phyloP scores from a whole-genome alignment of 2,329 filamentous ascomycete genomes.

The Exutisphaerella laricina region DNA sequence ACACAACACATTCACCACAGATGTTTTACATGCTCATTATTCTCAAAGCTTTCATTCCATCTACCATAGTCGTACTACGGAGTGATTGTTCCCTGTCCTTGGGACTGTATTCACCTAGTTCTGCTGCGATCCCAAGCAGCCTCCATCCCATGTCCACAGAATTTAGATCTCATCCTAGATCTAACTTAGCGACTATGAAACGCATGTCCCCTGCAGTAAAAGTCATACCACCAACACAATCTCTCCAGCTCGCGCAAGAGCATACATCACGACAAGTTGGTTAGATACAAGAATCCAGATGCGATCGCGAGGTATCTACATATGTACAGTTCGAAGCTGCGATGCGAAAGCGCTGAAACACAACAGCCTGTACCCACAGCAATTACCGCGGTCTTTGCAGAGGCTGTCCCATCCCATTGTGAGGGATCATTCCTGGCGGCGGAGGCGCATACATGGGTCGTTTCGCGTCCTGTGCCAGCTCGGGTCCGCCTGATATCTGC shows the following conservation, averaged over 20 bases:
- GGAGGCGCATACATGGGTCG: slow-evolving; percentile 50
- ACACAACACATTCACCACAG: neutral
- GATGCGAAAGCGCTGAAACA: no score
- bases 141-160: neutral
- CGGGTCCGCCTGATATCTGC: slow-evolving; percentile 52
- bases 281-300: neutral
- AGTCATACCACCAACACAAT: neutral
- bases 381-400: slow-evolving; percentile 16
- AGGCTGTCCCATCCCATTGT: slow-evolving; percentile 41
- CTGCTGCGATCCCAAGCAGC: neutral
- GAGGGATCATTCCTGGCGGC: slow-evolving; percentile 30
- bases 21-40: no score
- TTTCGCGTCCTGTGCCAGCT: slow-evolving; percentile 49
- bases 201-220: slow-evolving; percentile 4
- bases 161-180: neutral
- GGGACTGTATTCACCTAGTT: neutral
- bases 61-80: slow-evolving; percentile 2
- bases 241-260: slow-evolving; percentile 1
- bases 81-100: neutral
- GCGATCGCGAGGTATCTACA: slow-evolving; percentile 15
- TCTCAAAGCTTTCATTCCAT: neutral
- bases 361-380: slow-evolving; percentile 9
- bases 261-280: neutral
- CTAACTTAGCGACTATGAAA: neutral
- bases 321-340: no score